Evolutionary conservation across 169 alveolate species (phyloP), one percentile per base, ranked within the genome.

Genomic region (Babesia divergens): DNA sequence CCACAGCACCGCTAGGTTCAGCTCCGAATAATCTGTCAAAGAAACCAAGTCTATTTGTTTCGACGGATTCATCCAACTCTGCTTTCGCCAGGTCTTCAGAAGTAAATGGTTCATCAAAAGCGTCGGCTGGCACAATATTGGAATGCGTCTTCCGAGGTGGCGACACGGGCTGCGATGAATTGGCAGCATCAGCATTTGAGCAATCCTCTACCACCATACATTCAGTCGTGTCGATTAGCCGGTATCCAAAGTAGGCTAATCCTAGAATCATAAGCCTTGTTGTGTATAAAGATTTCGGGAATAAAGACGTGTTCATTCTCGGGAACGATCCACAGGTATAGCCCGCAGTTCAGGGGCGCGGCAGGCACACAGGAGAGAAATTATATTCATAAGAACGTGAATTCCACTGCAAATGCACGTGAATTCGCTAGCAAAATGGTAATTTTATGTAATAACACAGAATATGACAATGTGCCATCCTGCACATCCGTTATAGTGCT

Each of bases 401-500:
- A 44, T n/a, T 13, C 26, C 4, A 14, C 26, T 2, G 7, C 1
- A 14, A 44, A 3, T 44, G 22, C 11, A 6, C 29, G 9, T 18
- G 11, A 6, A 18, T 7, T 6, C n/a, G 52, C 8, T 14, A 0
- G 1, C 22, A 6, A 18, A 29, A 29, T 6, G 20, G 32, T 11
- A 3, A 18, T 1, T 44, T 18, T 6, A 9, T 6, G 13, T 44
- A 6, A 24, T 18, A 7, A 18, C 52, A 29, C 52, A 1, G n/a
- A 29, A 1, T 6, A 29, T 44, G 0, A 0, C 29, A 44, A 13
- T 29, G 22, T 7, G 26, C 26, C 6, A 29, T 13, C 7, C 52
- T 52, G 40, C 62, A 52, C 62, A 52, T 52, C 20, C 6, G n/a
- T 52, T 26, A 26, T 52, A 52, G 62, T 52, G 62, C 43, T 52